These are phyloP conservation scores for Cytospora paraplurivora DNA, from an alignment of 2,329 filamentous ascomycete genomes.

Conservation along the genomic window DNA sequence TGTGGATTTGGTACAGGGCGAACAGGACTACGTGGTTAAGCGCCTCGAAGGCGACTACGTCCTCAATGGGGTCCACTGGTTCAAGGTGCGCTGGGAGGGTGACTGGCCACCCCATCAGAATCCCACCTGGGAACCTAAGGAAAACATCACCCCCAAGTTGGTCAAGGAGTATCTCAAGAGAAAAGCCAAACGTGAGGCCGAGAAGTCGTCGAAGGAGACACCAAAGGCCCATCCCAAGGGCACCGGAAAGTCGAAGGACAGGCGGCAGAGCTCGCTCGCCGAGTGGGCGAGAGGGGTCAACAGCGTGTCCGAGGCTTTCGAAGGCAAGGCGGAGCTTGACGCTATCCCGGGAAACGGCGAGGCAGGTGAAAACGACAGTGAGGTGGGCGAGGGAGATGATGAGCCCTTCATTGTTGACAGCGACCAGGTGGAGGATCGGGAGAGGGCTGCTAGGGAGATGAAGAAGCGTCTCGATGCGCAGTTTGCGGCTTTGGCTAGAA, in stretches of 20 bases:
- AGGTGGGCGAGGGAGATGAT: not conserved
- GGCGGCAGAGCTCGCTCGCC: constrained; percentile 6
- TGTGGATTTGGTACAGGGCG: constrained; percentile 34
- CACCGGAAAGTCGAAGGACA: not conserved
- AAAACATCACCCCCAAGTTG: constrained; percentile 48
- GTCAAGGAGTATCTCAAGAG: constrained; percentile 46
- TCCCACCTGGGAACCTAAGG: constrained; percentile 60
- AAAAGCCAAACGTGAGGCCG: constrained; percentile 29
- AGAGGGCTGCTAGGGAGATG: constrained; percentile 8
- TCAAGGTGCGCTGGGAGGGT: constrained; percentile 58
- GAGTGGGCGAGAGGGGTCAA: constrained; percentile 15
- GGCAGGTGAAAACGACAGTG: not conserved
- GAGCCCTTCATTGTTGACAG: constrained; percentile 23
- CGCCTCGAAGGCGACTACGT: constrained; percentile 46
- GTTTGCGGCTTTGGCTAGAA: constrained; percentile 9
- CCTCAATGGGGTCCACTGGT: constrained; percentile 47
- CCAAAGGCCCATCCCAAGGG: not conserved
- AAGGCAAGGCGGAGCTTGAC: constrained; percentile 17
- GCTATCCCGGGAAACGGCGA: not conserved
- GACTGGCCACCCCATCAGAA: constrained; percentile 59
- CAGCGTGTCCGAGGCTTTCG: constrained; percentile 26
- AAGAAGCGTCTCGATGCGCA: constrained; percentile 6
- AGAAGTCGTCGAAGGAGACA: not conserved
- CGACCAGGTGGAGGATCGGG: not conserved
- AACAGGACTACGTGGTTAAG: constrained; percentile 47